These are phyloP conservation scores for Chenopodium quinoa DNA, from an alignment of 148 eudicot species.

Conservation along the genomic window DNA sequence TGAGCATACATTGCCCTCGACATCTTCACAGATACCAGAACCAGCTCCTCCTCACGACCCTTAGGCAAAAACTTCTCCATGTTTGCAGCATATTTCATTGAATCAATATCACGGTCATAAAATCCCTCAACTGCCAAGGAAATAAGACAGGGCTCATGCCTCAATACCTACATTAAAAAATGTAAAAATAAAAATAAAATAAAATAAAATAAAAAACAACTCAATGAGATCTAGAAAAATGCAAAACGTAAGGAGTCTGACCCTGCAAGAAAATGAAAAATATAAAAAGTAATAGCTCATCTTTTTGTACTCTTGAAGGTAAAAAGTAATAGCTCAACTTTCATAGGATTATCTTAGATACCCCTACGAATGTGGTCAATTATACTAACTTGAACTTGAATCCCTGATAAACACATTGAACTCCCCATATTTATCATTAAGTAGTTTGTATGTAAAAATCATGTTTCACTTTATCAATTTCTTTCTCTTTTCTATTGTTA, in stretches of 20 bases:
- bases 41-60: conserved; percentile 68
- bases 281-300: not conserved
- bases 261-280: not conserved
- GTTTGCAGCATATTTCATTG: conserved; percentile 71
- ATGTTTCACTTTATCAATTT: not conserved
- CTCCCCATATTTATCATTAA: no score
- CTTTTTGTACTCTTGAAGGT: not conserved
- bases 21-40: conserved; percentile 54
- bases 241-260: not conserved
- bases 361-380: no score
- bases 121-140: conserved; percentile 84
- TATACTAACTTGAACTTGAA: no score
- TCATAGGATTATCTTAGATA: no score
- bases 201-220: not conserved
- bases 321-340: not conserved
- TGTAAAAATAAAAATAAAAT: not conserved
- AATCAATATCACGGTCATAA: conserved; percentile 83
- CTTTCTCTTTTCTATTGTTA: not conserved
- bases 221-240: not conserved
- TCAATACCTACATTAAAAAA: conserved; percentile 44
- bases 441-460: no score
- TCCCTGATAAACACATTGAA: no score
- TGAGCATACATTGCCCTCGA: conserved; percentile 95
- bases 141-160: conserved; percentile 62
- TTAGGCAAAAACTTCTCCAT: conserved; percentile 76